Base-by-base conservation (phyloP, 2,329 filamentous ascomycete species). In the Daldinia sp. region DNA sequence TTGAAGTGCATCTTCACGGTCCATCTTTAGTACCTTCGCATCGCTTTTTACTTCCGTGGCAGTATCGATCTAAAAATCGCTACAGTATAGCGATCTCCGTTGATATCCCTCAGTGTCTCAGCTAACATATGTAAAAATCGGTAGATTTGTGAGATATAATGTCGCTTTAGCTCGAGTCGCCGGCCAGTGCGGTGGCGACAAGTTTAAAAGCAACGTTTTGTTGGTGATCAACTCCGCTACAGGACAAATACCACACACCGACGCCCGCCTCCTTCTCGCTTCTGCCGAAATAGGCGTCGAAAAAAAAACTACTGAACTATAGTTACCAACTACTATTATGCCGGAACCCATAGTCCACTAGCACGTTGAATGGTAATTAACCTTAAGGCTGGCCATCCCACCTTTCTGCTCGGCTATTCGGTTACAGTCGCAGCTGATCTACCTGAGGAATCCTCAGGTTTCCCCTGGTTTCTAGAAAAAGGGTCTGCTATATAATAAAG, bases 131-230 rank as follows among this genome's bases (percentile, higher is more conserved):
- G 62, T 48, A 61, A 69, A 72, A 53, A 20, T 37, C 39, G 58
- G 33, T 51, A 55, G 51, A 26, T 61, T 65, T 65, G 35, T 28
- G n/a, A 64, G 64, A 60, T 67, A 67, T 64, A 58, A 58, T 65
- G 56, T 65, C 59, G 64, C 55, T 65, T 60, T 61, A 56, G 55
- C 61, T 55, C 57, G 64, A 67, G 63, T 37, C 55, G 59, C 60
- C 65, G 51, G 46, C 69, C 69, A 70, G 67, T 72, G 62, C 55
- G 61, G 56, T 68, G 62, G 50, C 57, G 64, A 70, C 69, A 70
- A 71, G 64, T 67, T 65, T 60, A 70, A 70, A 70, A 72, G 69
- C 69, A 68, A 70, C 62, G 51, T 66, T 66, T 55, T 64, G 26
- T 53, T 56, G 59, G 39, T 61, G 69, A 70, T 70, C 67, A 41